Conservation (phyloP, 371 early-diverging fungal genomes). For the Synchytrium microbalum region DNA sequence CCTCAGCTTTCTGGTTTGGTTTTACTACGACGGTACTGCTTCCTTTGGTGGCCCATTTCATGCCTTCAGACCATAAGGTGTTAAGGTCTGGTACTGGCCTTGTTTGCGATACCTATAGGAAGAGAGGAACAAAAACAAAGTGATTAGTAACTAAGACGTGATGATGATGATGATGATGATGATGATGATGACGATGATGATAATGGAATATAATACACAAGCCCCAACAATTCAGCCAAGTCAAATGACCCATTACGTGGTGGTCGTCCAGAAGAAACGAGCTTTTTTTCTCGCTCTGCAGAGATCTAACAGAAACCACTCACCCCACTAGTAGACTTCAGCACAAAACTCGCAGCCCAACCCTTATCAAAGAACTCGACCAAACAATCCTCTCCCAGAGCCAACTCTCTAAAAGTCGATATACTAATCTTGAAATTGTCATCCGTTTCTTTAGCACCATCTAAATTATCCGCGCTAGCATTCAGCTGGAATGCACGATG, state of each 20-base stretch:
- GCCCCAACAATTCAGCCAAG: background rate
- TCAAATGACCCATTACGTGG: conserved; percentile 27
- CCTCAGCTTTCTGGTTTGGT: background rate
- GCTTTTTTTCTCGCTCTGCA: conserved; percentile 23
- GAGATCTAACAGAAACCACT: conserved; percentile 10
- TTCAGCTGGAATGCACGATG: background rate
- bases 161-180: no score
- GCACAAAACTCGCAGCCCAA: conserved; percentile 20
- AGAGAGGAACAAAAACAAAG: background rate
- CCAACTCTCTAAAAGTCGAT: conserved; percentile 29
- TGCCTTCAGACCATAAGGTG: background rate
- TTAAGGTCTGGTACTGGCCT: background rate
- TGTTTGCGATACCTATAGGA: background rate
- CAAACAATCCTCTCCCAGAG: conserved; percentile 34
- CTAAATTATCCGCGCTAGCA: conserved; percentile 4
- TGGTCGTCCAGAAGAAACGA: conserved; percentile 28
- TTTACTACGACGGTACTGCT: background rate
- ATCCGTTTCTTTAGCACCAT: conserved; percentile 4
- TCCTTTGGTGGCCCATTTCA: background rate
- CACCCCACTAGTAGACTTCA: conserved; percentile 19
- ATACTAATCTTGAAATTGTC: conserved; percentile 10
- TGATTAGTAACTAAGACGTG: no score
- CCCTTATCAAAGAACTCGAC: conserved; percentile 33
- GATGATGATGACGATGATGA: no score
- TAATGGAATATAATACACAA: background rate